A percentile compares a stretch with the other conserved stretches of the same genome.
Evolutionary conservation across 2,329 filamentous ascomycete genomes (phyloP).

Genomic region (Cladosporium sp.): DNA sequence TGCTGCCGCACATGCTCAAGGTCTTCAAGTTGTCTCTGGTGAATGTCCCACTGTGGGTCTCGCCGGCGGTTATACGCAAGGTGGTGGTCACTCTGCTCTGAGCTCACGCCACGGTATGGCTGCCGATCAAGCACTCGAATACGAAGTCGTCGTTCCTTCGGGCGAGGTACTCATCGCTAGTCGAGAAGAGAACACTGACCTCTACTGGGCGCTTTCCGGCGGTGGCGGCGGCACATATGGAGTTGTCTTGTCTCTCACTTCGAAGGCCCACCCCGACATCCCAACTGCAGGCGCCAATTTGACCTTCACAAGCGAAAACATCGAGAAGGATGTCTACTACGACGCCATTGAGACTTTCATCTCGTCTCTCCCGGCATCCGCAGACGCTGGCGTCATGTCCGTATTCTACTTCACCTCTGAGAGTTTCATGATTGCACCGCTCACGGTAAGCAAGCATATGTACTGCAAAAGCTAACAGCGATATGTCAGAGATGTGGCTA

Average conservation of each 20-base stretch:
- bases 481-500: too few relatives aligned
- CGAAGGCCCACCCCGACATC: constrained; percentile 46
- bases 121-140: constrained; percentile 55
- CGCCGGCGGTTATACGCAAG: constrained; percentile 57
- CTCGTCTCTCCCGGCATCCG: constrained; percentile 44
- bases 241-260: constrained; percentile 53
- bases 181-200: constrained; percentile 46
- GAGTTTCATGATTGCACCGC: constrained; percentile 43
- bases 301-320: constrained; percentile 34
- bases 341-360: constrained; percentile 46
- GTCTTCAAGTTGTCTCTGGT: constrained; percentile 53
- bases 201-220: constrained; percentile 62
- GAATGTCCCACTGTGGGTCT: constrained; percentile 53
- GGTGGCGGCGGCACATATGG: constrained; percentile 59
- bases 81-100: constrained; percentile 56
- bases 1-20: constrained; percentile 39
- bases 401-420: constrained; percentile 50
- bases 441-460: constrained; percentile 33
- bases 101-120: constrained; percentile 52
- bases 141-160: constrained; percentile 42
- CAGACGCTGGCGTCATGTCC: constrained; percentile 48
- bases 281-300: constrained; percentile 44
- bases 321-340: constrained; percentile 43
- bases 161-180: constrained; percentile 48
- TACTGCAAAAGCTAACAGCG: too few relatives aligned